These are phyloP conservation scores for Solanum aculeatissimum DNA, from an alignment of 305 asterid genomes.

Conservation along the genomic window DNA sequence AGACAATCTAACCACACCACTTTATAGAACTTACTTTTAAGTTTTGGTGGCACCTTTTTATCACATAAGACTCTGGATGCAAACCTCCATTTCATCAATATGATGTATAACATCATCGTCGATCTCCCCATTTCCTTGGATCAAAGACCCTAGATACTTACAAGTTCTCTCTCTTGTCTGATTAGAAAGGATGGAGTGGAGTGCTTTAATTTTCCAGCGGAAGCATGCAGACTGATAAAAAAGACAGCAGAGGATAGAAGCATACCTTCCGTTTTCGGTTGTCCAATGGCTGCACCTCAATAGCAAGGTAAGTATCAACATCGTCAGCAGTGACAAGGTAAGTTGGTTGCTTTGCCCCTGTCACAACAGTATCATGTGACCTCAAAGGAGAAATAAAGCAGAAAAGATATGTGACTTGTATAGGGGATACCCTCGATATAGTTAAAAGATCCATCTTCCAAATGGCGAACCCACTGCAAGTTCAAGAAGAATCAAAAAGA, in stretches of 20 bases:
- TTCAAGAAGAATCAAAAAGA: constrained; percentile 17
- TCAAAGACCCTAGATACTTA: not conserved
- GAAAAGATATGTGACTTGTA: not conserved
- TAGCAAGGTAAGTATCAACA: constrained; percentile 83
- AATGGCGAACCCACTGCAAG: constrained; percentile 95
- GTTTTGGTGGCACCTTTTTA: not conserved
- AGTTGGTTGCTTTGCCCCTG: constrained; percentile 95
- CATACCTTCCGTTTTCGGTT: constrained; percentile 93
- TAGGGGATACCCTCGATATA: constrained; percentile 70
- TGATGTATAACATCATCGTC: not conserved
- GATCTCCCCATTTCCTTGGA: not conserved
- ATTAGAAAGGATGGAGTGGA: not conserved
- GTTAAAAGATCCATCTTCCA: constrained; percentile 91
- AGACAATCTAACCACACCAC: not conserved
- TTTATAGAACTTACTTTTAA: not conserved
- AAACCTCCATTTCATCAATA: not conserved
- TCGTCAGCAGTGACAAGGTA: constrained; percentile 96
- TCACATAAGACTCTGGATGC: not conserved
- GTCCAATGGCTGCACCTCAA: constrained; percentile 97
- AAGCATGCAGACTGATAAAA: not conserved
- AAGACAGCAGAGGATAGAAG: not conserved
- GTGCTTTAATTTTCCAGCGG: not conserved
- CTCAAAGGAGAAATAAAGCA: constrained; percentile 9
- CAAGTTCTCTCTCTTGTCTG: not conserved
- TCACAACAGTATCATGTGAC: constrained; percentile 14